Conservation (phyloP, 306 rosid species). For the Vigna mungo region DNA sequence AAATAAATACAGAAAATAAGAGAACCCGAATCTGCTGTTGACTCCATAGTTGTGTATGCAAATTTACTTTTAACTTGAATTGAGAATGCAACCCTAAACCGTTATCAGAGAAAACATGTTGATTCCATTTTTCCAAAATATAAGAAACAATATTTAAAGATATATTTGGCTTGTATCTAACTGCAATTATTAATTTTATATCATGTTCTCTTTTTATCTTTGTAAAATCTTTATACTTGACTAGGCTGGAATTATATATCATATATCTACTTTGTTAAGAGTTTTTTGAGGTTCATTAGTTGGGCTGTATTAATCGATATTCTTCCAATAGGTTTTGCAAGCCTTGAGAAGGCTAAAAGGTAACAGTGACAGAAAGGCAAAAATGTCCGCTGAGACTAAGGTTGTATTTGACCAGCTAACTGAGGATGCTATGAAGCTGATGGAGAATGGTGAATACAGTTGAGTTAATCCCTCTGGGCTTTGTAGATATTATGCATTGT, state of each 20-base stretch:
- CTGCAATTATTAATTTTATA: conserved; percentile 11
- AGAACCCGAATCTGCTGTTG: not conserved
- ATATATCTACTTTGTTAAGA: conserved; percentile 2
- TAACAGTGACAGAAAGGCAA: conserved; percentile 73
- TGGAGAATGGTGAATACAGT: conserved; percentile 97
- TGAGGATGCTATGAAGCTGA: conserved; percentile 88
- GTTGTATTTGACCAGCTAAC: conserved; percentile 88
- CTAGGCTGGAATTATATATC: not conserved
- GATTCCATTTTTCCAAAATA: not conserved
- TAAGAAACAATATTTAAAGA: conserved; percentile 12
- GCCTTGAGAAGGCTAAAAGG: conserved; percentile 98
- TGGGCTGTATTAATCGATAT: conserved; percentile 40
- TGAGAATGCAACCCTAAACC: not conserved
- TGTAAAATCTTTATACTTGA: conserved; percentile 11
- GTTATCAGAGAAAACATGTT: not conserved
- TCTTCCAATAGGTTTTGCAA: conserved; percentile 73
- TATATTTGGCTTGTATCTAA: conserved; percentile 9
- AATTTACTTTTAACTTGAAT: not conserved
- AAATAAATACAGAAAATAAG: not conserved
- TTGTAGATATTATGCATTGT: conserved; percentile 34
- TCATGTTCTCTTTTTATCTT: conserved; percentile 31
- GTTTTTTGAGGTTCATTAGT: conserved; percentile 29
- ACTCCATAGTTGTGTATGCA: not conserved
- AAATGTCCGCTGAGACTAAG: conserved; percentile 83
- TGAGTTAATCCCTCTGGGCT: conserved; percentile 50